Conservation (phyloP, 345 rosid species). For the Arabis alpina region DNA sequence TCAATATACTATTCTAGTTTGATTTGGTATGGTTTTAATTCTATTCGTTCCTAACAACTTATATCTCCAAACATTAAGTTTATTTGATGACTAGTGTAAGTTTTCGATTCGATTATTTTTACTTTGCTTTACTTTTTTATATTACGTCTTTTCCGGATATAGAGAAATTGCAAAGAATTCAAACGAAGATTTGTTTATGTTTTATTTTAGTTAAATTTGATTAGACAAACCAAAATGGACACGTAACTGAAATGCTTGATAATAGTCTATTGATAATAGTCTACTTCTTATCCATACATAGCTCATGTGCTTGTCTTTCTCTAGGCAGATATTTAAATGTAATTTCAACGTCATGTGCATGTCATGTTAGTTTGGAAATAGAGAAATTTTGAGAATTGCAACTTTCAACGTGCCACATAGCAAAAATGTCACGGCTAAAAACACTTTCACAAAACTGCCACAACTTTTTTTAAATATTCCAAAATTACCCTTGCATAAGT, state of each 20-base stretch:
- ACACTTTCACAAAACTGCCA: too few species aligned
- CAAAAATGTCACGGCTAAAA: too few species aligned
- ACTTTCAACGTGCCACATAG: too few species aligned
- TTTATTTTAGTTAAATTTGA: background rate
- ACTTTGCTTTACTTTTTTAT: background rate
- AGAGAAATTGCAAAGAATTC: background rate
- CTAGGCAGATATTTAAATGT: background rate
- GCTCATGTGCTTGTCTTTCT: constrained; percentile 3
- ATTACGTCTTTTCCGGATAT: background rate
- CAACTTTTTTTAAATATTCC: too few species aligned
- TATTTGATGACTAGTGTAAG: too few species aligned
- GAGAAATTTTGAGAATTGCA: too few species aligned
- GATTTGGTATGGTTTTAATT: constrained; percentile 5
- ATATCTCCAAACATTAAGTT: background rate
- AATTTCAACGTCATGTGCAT: too few species aligned
- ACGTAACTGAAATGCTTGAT: background rate
- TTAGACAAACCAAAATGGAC: constrained; percentile 24
- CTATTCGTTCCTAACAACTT: background rate
- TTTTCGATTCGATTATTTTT: background rate
- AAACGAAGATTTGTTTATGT: background rate
- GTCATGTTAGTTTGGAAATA: background rate
- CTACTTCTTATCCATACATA: constrained; percentile 18
- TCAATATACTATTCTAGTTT: background rate
- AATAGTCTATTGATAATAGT: background rate
- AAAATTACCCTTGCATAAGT: too few species aligned